phyloP scores from a whole-genome alignment of 805 yeast species.

The Zygosaccharomyces kombuchaensis region DNA sequence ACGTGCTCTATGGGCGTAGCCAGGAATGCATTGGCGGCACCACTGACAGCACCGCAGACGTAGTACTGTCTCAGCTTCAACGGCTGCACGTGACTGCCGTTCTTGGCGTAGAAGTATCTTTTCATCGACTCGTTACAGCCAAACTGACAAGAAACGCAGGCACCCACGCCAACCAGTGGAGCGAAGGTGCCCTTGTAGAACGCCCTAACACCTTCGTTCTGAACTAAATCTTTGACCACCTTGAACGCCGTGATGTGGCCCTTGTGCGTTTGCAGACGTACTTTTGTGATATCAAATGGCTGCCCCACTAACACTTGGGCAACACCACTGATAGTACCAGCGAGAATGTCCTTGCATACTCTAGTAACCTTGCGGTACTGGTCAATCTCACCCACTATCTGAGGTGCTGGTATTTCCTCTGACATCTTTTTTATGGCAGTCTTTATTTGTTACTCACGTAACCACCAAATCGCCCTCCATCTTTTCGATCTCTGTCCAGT shows the following conservation, averaged over 20 bases:
- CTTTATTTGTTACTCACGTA: neutral
- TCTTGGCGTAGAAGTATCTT: slow-evolving; percentile 53
- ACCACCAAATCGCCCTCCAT: neutral
- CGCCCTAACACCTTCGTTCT: slow-evolving; percentile 78
- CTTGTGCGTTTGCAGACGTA: slow-evolving; percentile 80
- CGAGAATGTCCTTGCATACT: slow-evolving; percentile 72
- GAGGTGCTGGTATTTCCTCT: slow-evolving; percentile 19
- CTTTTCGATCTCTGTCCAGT: neutral
- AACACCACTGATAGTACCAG: slow-evolving; percentile 93
- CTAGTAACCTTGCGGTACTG: slow-evolving; percentile 8
- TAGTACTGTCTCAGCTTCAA: slow-evolving; percentile 61
- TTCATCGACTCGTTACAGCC: slow-evolving; percentile 95
- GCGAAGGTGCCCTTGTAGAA: slow-evolving; percentile 93
- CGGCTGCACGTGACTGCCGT: slow-evolving; percentile 29
- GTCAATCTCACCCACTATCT: slow-evolving; percentile 15
- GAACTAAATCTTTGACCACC: slow-evolving; percentile 66
- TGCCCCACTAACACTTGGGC: slow-evolving; percentile 95
- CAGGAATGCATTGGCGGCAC: slow-evolving; percentile 81
- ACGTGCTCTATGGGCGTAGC: slow-evolving; percentile 95
- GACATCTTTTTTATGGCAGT: slow-evolving; percentile 12
- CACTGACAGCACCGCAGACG: slow-evolving; percentile 88
- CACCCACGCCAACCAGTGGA: slow-evolving; percentile 95
- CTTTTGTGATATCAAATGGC: slow-evolving; percentile 94
- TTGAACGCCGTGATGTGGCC: slow-evolving; percentile 70
- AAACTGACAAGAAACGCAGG: slow-evolving; percentile 93